Evolutionary conservation across 495 filamentous ascomycete genomes (phyloP).

Genomic region (Chaetomium cochliodes): DNA sequence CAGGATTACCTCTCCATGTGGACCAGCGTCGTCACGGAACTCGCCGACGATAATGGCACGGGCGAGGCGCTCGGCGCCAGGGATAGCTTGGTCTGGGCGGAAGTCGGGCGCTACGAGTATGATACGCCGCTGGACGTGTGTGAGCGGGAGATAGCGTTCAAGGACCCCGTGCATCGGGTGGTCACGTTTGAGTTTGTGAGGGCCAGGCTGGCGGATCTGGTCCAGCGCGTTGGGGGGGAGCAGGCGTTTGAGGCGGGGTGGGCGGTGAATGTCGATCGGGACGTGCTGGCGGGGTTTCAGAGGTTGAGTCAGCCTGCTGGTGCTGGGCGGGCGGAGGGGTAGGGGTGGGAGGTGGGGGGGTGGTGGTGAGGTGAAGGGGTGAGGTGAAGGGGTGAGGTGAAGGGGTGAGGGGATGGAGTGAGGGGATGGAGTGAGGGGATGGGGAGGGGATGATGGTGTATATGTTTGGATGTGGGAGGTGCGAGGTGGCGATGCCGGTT

Average conservation of each 20-base stretch:
- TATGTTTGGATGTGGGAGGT: too few species aligned
- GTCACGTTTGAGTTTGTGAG: conserved; percentile 69
- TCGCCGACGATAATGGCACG: conserved; percentile 33
- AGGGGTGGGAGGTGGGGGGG: not conserved
- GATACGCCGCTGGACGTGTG: conserved; percentile 62
- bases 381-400: not conserved
- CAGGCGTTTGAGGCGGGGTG: conserved; percentile 72
- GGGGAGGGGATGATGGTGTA: too few species aligned
- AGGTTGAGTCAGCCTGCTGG: conserved; percentile 24
- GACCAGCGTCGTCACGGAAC: conserved; percentile 47
- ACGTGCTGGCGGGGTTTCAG: conserved; percentile 69
- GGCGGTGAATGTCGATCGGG: conserved; percentile 82
- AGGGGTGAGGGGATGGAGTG: not conserved
- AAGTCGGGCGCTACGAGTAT: conserved; percentile 62
- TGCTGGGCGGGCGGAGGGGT: not conserved
- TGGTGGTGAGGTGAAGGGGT: not conserved
- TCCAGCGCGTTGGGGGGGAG: conserved; percentile 67
- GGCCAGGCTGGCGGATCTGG: conserved; percentile 61
- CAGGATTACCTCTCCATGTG: conserved; percentile 58
- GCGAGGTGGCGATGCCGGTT: too few species aligned
- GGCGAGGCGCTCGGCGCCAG: conserved; percentile 25
- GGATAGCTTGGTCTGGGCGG: conserved; percentile 62
- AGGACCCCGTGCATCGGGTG: conserved; percentile 70
- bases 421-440: too few species aligned
- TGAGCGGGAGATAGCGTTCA: conserved; percentile 51